Conservation (phyloP, 2,329 filamentous ascomycete species). For the Hypoxylon sp. region DNA sequence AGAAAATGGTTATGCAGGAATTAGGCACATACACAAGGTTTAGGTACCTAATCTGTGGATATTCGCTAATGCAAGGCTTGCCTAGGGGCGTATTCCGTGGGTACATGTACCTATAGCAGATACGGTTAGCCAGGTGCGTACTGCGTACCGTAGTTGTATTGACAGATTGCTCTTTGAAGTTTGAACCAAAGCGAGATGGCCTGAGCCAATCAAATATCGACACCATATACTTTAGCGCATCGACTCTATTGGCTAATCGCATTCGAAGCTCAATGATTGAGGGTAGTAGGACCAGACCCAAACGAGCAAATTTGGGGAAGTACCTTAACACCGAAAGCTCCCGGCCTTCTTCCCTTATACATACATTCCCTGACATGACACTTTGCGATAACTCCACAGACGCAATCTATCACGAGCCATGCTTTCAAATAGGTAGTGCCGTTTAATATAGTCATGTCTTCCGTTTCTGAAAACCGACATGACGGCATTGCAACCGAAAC, state of each 20-base stretch:
- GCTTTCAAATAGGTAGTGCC: constrained; percentile 29
- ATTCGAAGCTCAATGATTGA: too few species aligned
- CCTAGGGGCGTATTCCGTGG: too few species aligned
- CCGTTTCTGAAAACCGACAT: constrained; percentile 30
- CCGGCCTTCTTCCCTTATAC: constrained; percentile 1
- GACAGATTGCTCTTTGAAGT: too few species aligned
- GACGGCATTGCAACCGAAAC: constrained; percentile 18
- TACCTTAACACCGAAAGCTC: constrained; percentile 23
- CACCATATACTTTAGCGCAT: constrained; percentile 1
- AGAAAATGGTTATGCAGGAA: too few species aligned
- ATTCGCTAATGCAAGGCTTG: too few species aligned
- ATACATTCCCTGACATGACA: constrained; percentile 4
- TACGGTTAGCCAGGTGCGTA: too few species aligned
- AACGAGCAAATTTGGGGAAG: constrained; percentile 8
- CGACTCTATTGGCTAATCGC: neutral
- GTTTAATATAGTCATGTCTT: constrained; percentile 37
- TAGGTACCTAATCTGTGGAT: too few species aligned
- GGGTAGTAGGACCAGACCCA: constrained; percentile 1
- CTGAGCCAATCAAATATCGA: constrained; percentile 2
- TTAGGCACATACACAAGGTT: too few species aligned
- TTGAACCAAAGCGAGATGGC: too few species aligned
- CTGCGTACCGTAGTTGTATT: too few species aligned
- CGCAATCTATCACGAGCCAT: constrained; percentile 34
- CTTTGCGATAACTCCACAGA: constrained; percentile 39
- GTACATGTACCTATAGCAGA: too few species aligned